phyloP scores from a whole-genome alignment of 139 green algal species.

The Microglena sp. region DNA sequence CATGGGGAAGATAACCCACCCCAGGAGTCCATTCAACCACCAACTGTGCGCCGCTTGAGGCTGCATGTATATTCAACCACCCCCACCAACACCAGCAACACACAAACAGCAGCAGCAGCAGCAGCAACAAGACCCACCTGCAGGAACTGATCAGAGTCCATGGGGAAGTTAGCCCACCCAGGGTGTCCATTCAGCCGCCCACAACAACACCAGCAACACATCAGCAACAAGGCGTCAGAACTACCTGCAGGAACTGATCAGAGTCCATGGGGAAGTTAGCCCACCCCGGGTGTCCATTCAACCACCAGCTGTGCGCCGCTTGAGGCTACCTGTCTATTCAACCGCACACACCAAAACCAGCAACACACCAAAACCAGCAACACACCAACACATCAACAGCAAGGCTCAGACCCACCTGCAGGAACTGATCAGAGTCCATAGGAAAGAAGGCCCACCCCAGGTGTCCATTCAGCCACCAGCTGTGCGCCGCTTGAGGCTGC shows the following conservation, averaged over 20 bases:
- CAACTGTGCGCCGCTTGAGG: constrained; percentile 50
- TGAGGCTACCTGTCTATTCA: no score
- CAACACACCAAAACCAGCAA: no score
- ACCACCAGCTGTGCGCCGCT: constrained; percentile 65
- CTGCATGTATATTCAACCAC: neutral
- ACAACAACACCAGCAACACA: no score
- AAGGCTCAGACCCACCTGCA: constrained; percentile 30
- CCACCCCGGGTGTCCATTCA: no score
- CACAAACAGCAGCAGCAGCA: neutral
- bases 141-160: constrained; percentile 65
- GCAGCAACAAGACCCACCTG: no score
- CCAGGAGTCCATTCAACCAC: constrained; percentile 63
- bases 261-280: no score
- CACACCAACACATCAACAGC: no score
- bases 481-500: constrained; percentile 14
- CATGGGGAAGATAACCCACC: constrained; percentile 70
- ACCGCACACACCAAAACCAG: no score
- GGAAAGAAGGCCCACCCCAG: constrained; percentile 76
- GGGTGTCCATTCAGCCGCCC: constrained; percentile 58
- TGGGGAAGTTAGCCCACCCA: constrained; percentile 73
- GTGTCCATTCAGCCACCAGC: constrained; percentile 71
- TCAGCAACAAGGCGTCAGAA: no score
- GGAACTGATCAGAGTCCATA: constrained; percentile 62
- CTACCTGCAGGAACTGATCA: no score
- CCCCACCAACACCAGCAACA: neutral